These are phyloP conservation scores for Taiozyma sp. DNA, from an alignment of 1,139 yeast genomes.

Conservation along the genomic window DNA sequence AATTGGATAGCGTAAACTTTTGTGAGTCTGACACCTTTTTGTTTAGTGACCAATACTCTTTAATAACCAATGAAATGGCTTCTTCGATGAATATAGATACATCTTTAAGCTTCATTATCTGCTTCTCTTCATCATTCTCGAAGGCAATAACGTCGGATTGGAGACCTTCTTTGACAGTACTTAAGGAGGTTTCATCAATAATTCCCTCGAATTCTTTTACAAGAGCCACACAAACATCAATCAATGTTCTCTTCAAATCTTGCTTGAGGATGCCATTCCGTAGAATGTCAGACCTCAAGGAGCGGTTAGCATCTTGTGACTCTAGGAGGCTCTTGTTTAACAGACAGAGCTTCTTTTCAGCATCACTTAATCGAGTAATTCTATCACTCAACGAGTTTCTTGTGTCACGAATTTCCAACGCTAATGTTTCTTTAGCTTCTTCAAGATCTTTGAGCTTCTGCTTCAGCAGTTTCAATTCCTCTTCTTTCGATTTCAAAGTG, in stretches of 20 bases:
- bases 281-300: constrained; percentile 10
- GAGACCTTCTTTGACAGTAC: constrained; percentile 6
- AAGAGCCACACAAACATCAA: constrained; percentile 4
- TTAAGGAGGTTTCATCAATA: constrained; percentile 13
- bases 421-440: neutral
- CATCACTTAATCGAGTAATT: neutral
- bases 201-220: constrained; percentile 15
- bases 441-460: neutral
- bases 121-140: constrained; percentile 4
- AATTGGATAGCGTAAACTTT: constrained; percentile 4
- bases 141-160: neutral
- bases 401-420: constrained; percentile 6
- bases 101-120: constrained; percentile 9
- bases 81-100: constrained; percentile 13
- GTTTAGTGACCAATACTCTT: constrained; percentile 11
- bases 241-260: constrained; percentile 10
- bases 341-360: constrained; percentile 6
- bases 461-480: constrained; percentile 3
- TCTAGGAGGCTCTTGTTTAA: constrained; percentile 3
- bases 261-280: constrained; percentile 7
- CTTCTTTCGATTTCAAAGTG: constrained; percentile 4
- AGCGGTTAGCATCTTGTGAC: constrained; percentile 4
- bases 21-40: constrained; percentile 7
- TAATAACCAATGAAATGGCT: constrained; percentile 11
- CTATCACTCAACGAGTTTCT: constrained; percentile 11